These are phyloP conservation scores for Maudiozyma serrabonitensis DNA, from an alignment of 805 yeast genomes.

Conservation along the genomic window DNA sequence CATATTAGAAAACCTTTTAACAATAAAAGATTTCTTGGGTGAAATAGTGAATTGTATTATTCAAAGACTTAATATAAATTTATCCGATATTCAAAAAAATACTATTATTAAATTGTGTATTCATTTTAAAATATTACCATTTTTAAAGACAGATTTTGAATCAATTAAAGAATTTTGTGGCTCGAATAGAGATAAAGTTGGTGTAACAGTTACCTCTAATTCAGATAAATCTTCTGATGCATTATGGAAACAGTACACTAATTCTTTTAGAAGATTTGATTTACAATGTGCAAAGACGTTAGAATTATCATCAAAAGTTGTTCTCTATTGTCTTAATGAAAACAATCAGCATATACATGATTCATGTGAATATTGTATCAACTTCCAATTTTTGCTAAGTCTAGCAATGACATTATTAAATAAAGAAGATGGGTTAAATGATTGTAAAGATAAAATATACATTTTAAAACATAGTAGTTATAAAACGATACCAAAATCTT, in stretches of 20 bases:
- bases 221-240: neutral
- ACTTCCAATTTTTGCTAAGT: conserved; percentile 32
- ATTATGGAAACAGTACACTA: conserved; percentile 42
- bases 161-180: conserved; percentile 15
- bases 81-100: conserved; percentile 9
- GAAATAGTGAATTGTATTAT: neutral
- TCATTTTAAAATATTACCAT: conserved; percentile 26
- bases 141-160: conserved; percentile 36
- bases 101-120: conserved; percentile 13
- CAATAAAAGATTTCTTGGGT: neutral
- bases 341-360: conserved; percentile 10
- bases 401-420: conserved; percentile 33
- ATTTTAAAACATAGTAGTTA: conserved; percentile 7
- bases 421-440: neutral
- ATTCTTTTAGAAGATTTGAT: conserved; percentile 74
- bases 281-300: conserved; percentile 69
- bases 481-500: conserved; percentile 9
- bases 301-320: conserved; percentile 62
- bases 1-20: neutral
- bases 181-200: neutral
- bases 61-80: neutral
- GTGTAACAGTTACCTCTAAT: neutral
- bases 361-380: conserved; percentile 15
- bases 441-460: conserved; percentile 1
- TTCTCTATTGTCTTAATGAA: conserved; percentile 58